These are phyloP conservation scores for Wickerhamomyces rabaulensis DNA, from an alignment of 805 yeast species.

Conservation along the genomic window DNA sequence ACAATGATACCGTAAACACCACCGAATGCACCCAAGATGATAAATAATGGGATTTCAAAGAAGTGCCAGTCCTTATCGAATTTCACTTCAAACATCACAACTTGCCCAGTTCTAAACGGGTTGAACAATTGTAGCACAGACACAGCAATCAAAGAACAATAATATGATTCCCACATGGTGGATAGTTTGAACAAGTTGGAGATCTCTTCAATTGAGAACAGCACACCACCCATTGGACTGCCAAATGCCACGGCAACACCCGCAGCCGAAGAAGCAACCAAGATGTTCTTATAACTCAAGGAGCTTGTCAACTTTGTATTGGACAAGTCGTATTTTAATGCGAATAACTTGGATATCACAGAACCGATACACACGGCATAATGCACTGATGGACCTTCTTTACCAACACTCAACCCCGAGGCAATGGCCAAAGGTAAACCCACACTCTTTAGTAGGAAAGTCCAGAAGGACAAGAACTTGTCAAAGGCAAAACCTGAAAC, in stretches of 20 bases:
- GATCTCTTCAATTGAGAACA: constrained; percentile 90
- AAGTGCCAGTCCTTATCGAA: constrained; percentile 85
- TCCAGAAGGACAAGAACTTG: constrained; percentile 69
- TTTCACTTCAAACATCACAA: constrained; percentile 87
- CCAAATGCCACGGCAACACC: constrained; percentile 99
- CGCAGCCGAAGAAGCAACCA: constrained; percentile 92
- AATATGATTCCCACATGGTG: constrained; percentile 87
- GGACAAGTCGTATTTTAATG: constrained; percentile 6
- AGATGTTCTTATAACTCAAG: constrained; percentile 21
- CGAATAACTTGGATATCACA: constrained; percentile 24
- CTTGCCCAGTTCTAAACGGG: constrained; percentile 92
- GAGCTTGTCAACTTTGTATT: constrained; percentile 6
- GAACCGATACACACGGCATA: constrained; percentile 94
- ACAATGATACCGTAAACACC: constrained; percentile 84
- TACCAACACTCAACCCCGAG: constrained; percentile 90
- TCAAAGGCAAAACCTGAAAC: constrained; percentile 82
- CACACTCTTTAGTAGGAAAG: constrained; percentile 68
- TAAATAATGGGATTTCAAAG: constrained; percentile 76
- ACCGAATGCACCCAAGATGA: constrained; percentile 81
- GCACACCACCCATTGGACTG: constrained; percentile 92
- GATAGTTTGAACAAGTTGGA: constrained; percentile 66
- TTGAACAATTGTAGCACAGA: constrained; percentile 73
- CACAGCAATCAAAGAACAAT: constrained; percentile 85
- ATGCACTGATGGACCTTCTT: constrained; percentile 98
- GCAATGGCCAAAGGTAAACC: constrained; percentile 89